phyloP scores from a whole-genome alignment of 2,329 filamentous ascomycete species.

The Conoideocrella luteorostrata region DNA sequence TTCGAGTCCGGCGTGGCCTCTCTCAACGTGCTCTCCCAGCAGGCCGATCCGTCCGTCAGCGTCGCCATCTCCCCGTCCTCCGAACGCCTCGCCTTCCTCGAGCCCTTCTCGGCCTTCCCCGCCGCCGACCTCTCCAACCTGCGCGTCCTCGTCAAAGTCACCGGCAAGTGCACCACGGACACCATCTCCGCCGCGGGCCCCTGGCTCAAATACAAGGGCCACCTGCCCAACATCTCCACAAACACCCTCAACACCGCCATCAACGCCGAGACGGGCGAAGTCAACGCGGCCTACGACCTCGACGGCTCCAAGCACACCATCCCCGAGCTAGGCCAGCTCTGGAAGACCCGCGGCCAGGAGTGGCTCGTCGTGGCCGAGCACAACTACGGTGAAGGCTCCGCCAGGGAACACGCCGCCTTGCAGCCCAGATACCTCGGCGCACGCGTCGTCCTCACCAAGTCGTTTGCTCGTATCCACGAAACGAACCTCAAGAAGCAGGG shows the following conservation, averaged over 20 bases:
- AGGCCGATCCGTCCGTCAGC: slow-evolving; percentile 62
- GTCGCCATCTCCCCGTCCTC: slow-evolving; percentile 84
- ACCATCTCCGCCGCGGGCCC: slow-evolving; percentile 96
- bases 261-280: slow-evolving; percentile 87
- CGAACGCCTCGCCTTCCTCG: slow-evolving; percentile 80
- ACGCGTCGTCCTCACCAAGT: slow-evolving; percentile 76
- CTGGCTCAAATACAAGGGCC: slow-evolving; percentile 99
- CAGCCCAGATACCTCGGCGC: slow-evolving; percentile 89
- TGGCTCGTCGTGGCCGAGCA: slow-evolving; percentile 97
- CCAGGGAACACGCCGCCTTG: slow-evolving; percentile 81
- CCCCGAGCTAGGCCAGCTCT: slow-evolving; percentile 77
- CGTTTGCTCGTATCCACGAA: slow-evolving; percentile 88
- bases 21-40: slow-evolving; percentile 66
- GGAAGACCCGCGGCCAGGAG: slow-evolving; percentile 67
- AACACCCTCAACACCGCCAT: slow-evolving; percentile 96
- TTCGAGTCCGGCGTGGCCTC: slow-evolving; percentile 74
- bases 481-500: slow-evolving; percentile 97
- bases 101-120: slow-evolving; percentile 85
- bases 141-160: slow-evolving; percentile 88
- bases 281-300: slow-evolving; percentile 85
- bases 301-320: slow-evolving; percentile 71
- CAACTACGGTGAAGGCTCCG: slow-evolving; percentile 92
- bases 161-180: slow-evolving; percentile 97
- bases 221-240: slow-evolving; percentile 93
- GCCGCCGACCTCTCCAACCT: slow-evolving; percentile 66